Base-by-base conservation (phyloP, 257 asterid genomes). In the Scutellaria galericulata region DNA sequence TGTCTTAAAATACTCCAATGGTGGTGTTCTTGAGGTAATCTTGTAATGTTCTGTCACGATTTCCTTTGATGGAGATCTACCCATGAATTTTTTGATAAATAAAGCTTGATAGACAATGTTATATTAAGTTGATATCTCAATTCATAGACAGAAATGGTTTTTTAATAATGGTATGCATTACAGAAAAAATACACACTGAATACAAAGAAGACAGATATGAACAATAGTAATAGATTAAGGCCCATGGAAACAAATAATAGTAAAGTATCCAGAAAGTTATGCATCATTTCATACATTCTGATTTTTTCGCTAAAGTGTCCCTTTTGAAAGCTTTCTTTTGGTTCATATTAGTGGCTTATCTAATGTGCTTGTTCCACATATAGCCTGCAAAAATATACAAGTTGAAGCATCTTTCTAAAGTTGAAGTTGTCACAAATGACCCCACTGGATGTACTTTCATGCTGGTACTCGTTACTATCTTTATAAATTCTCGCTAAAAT, bases 401-500 rank as follows among this genome's bases (percentile, higher is more conserved):
- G 84, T 85, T 95, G 85, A 92, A 92, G 85, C 99, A 92, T 87
- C 93, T 95, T 59, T 90, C 98, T 3, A 95, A 95, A 85, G 88
- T 92, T 77, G 99, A 95, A 86, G 96, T 95, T 67, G 88, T 78
- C 46, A 83, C 96, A 5, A 90, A 85, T 81, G 99, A 95, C 80
- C 99, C 99, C 57, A 92, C 91, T 83, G 99, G 99, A 62, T 95
- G 99, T 81, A 95, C 99, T 71, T 95, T 95, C 82, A 83, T 73
- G 78, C 95, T 95, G 92, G 99, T 95, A 64, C 70, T 68, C 35
- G 5, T 51, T 51, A 9, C 42, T 12, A 22, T 48, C 57, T 52
- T 70, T n/a, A 13, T 39, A 44, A 55, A 68, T 47, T 72, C 57
- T 27, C 60, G 31, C 15, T 6, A 14, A 58, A 58, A 67, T 46